These are phyloP conservation scores for Prunus campanulata DNA, from an alignment of 306 rosid species.

Conservation along the genomic window DNA sequence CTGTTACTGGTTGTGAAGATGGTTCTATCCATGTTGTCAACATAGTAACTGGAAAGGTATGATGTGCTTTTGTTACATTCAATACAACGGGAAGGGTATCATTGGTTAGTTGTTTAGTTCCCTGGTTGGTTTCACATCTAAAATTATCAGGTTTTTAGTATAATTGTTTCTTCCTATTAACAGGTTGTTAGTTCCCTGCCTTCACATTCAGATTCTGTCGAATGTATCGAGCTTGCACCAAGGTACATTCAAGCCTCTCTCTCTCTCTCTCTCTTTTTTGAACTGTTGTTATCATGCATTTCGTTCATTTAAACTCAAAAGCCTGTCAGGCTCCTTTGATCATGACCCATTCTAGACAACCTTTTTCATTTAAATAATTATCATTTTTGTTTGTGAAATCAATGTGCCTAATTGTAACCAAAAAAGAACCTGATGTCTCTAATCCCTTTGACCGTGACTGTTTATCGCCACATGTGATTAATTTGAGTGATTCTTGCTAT, in stretches of 20 bases:
- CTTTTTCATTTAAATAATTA: not conserved
- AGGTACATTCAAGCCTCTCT: conserved; percentile 41
- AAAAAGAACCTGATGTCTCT: too few relatives aligned
- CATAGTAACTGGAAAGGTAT: conserved; percentile 75
- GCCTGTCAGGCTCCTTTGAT: not conserved
- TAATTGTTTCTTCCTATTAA: conserved; percentile 17
- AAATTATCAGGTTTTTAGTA: conserved; percentile 16
- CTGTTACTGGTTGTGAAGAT: conserved; percentile 80
- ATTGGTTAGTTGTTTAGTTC: not conserved
- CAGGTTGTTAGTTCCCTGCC: conserved; percentile 72
- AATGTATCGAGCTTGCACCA: conserved; percentile 67
- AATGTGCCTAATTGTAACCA: too few relatives aligned
- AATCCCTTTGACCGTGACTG: not conserved
- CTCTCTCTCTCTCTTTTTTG: not conserved
- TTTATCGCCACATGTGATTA: not conserved
- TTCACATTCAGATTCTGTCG: conserved; percentile 73
- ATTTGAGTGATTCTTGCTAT: not conserved
- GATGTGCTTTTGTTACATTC: conserved; percentile 18
- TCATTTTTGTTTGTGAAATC: too few relatives aligned
- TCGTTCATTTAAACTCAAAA: too few relatives aligned
- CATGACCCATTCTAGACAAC: not conserved
- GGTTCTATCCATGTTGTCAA: conserved; percentile 77
- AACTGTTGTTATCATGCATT: not conserved
- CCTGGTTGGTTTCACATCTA: not conserved
- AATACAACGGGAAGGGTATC: not conserved